These are phyloP conservation scores for Phalaenopsis hybrid DNA, from an alignment of 116 monocot species.

Conservation along the genomic window DNA sequence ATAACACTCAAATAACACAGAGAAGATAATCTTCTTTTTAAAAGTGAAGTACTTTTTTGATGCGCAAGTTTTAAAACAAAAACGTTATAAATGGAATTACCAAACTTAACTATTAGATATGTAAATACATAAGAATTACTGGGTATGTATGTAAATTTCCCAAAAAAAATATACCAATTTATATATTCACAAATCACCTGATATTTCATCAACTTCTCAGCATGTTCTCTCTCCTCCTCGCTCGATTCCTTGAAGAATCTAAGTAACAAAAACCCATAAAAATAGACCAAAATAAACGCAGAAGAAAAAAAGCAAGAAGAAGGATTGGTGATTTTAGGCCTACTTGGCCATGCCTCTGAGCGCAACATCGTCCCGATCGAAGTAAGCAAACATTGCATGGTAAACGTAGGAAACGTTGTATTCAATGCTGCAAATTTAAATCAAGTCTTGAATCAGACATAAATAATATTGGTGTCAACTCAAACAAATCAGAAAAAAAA, in stretches of 20 bases:
- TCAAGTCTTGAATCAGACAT: background rate
- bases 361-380: conserved; percentile 68
- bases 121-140: too few relatives aligned
- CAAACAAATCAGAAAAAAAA: too few relatives aligned
- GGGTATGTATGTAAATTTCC: too few relatives aligned
- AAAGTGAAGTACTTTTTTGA: too few relatives aligned
- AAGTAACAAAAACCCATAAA: background rate
- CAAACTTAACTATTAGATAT: too few relatives aligned
- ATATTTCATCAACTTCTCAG: conserved; percentile 68
- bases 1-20: too few relatives aligned
- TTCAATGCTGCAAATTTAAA: conserved; percentile 36
- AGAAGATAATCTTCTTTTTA: too few relatives aligned
- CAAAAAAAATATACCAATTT: too few relatives aligned
- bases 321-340: conserved; percentile 8
- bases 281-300: background rate
- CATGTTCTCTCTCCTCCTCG: conserved; percentile 66
- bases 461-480: too few relatives aligned
- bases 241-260: conserved; percentile 84
- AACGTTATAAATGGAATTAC: too few relatives aligned
- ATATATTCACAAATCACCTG: conserved; percentile 31
- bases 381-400: conserved; percentile 72
- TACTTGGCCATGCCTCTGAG: conserved; percentile 71
- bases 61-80: too few relatives aligned
- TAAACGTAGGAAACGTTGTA: conserved; percentile 69
- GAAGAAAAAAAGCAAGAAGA: background rate